Evolutionary conservation across 176 grass and related monocot genomes (phyloP).

Genomic region (Phoenix dactylifera): DNA sequence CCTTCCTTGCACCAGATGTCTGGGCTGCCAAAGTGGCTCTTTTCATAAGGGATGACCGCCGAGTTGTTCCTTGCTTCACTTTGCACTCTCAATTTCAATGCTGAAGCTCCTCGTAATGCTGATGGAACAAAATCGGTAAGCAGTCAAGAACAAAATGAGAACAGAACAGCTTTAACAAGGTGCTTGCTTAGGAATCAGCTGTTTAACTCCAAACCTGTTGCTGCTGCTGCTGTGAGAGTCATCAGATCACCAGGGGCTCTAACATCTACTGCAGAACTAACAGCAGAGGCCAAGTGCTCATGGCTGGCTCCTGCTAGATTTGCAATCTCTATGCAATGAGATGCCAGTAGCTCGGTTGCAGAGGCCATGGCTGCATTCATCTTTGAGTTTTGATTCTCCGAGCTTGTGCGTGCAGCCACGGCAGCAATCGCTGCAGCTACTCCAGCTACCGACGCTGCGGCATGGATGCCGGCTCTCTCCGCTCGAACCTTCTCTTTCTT

Average conservation of each 20-base stretch:
- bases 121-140: background rate
- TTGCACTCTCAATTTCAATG: slow-evolving; percentile 67
- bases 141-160: too few relatives aligned
- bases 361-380: slow-evolving; percentile 70
- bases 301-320: slow-evolving; percentile 57
- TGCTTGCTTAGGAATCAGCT: background rate
- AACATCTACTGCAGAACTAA: slow-evolving; percentile 60
- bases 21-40: slow-evolving; percentile 55
- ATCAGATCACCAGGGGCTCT: slow-evolving; percentile 64
- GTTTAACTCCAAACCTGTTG: slow-evolving; percentile 47
- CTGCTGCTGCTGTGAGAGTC: slow-evolving; percentile 81
- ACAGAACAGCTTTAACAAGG: too few relatives aligned
- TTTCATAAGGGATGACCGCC: slow-evolving; percentile 73
- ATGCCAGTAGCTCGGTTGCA: slow-evolving; percentile 75
- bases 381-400: slow-evolving; percentile 24
- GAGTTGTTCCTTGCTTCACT: slow-evolving; percentile 63
- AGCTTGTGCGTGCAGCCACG: slow-evolving; percentile 27
- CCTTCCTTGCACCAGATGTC: slow-evolving; percentile 99
- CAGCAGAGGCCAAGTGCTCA: slow-evolving; percentile 55
- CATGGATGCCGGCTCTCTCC: slow-evolving; percentile 71
- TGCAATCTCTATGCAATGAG: slow-evolving; percentile 79
- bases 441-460: slow-evolving; percentile 67
- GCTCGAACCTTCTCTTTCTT: slow-evolving; percentile 69
- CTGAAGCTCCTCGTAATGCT: slow-evolving; percentile 78
- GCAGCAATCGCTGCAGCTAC: slow-evolving; percentile 75